Percentiles rank a stretch among this genome's conserved stretches.
Conservation (phyloP, 768 basidiomycete species). For the Gymnopilus dilepis region DNA sequence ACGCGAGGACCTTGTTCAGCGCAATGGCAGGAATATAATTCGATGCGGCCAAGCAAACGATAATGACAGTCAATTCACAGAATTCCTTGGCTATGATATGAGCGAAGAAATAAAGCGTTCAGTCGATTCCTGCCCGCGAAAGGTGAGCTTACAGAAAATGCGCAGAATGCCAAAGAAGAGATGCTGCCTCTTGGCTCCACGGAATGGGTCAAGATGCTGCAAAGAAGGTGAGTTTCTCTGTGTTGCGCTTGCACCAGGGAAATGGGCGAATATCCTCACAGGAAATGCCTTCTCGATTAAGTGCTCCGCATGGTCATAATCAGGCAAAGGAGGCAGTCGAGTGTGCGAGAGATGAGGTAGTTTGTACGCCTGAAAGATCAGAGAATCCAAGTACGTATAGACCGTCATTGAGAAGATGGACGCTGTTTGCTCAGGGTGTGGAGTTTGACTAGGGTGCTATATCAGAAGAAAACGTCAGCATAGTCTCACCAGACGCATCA, state of each 20-base stretch:
- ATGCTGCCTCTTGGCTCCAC: slow-evolving; percentile 45
- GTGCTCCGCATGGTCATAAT: slow-evolving; percentile 50
- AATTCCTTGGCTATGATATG: slow-evolving; percentile 31
- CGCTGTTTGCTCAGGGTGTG: slow-evolving; percentile 58
- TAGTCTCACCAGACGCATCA: too few relatives aligned
- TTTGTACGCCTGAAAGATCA: slow-evolving; percentile 50
- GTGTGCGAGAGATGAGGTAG: slow-evolving; percentile 53
- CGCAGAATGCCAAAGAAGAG: slow-evolving; percentile 51
- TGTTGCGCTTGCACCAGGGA: slow-evolving; percentile 22
- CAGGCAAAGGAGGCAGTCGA: slow-evolving; percentile 64
- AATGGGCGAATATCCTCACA: slow-evolving; percentile 15
- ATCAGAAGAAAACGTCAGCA: background rate
- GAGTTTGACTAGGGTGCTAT: slow-evolving; percentile 19
- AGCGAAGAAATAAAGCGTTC: too few relatives aligned
- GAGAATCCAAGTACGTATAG: slow-evolving; percentile 61
- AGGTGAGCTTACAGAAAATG: slow-evolving; percentile 34
- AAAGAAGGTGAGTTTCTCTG: background rate
- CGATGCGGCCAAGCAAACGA: slow-evolving; percentile 31
- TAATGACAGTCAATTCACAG: slow-evolving; percentile 30
- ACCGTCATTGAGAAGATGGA: slow-evolving; percentile 47
- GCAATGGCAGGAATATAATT: slow-evolving; percentile 45
- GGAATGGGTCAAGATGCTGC: slow-evolving; percentile 51
- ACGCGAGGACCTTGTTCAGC: slow-evolving; percentile 46
- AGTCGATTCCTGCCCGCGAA: too few relatives aligned
- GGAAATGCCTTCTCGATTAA: slow-evolving; percentile 26